Evolutionary conservation across 768 basidiomycete genomes (phyloP).

Genomic region (Tricholoma terreum): DNA sequence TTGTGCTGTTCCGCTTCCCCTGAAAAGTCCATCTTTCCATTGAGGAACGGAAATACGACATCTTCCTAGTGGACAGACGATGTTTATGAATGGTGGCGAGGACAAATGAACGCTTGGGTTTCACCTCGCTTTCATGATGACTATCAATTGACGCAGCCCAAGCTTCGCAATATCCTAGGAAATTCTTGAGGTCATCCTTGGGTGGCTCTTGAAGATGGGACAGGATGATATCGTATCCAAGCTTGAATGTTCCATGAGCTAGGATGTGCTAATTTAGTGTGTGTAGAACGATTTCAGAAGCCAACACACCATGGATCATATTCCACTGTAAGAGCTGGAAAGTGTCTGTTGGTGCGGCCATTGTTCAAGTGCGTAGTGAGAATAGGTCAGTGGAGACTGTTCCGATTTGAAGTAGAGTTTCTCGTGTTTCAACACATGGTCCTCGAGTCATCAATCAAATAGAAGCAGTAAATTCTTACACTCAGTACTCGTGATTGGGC

Average conservation of each 20-base stretch:
- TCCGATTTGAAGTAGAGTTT: no score
- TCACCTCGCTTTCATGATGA: constrained; percentile 35
- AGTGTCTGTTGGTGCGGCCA: constrained; percentile 17
- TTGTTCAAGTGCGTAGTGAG: background rate
- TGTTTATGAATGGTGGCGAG: background rate
- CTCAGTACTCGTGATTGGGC: no score
- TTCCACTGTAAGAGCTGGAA: constrained; percentile 17
- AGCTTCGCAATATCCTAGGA: constrained; percentile 37
- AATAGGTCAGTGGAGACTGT: no score
- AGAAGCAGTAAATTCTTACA: no score
- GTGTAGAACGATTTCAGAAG: background rate
- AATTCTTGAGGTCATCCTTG: constrained; percentile 33
- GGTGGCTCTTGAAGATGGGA: constrained; percentile 33
- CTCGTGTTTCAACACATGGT: no score
- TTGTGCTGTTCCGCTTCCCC: constrained; percentile 35
- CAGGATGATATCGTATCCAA: constrained; percentile 34
- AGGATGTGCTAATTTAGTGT: background rate
- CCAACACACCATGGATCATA: constrained; percentile 12
- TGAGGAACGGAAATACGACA: constrained; percentile 35
- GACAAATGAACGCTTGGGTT: background rate
- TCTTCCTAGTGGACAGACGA: constrained; percentile 19
- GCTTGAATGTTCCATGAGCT: constrained; percentile 37
- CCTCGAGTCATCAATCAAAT: no score
- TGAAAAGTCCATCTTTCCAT: constrained; percentile 35
- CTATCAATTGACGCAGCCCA: constrained; percentile 33